Base-by-base conservation (phyloP, 495 filamentous ascomycete species). In the Penicillium herquei region DNA sequence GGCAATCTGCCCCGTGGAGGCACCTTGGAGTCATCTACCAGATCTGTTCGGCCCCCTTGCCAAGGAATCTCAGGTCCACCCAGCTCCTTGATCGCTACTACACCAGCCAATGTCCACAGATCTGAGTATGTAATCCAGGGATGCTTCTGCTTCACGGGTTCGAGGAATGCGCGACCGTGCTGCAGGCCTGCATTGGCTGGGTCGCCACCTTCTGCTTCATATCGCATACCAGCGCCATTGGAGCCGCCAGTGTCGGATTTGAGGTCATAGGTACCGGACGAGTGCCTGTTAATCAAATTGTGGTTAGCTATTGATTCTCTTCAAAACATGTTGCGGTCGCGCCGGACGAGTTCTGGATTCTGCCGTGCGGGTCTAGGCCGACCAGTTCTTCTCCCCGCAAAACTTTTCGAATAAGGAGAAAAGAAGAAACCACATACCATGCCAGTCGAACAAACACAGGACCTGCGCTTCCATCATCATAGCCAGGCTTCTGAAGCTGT, bases 101-200 rank as follows among this genome's bases (percentile, higher is more conserved):
- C 76, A 21, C 79, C 82, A 1, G 82, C 82, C 16, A 86, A 63
- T 17, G 84, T 85, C 83, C 83, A 86, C 6, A 86, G 73, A 57
- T 86, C 82, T 1, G 81, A 75, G 67, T 86, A 87, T 30, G 82
- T 85, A 65, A 86, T 81, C 84, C 83, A 86, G 6, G 78, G 76
- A 64, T 85, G 78, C 33, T 66, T 70, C 33, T 68, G 60, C 57
- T 86, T 87, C 26, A 85, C 65, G 3, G 82, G 79, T 55, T 85
- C 81, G 35, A 87, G 77, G 68, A 87, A 85, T 6, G 79, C 80
- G 11, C 82, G 82, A 18, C 82, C 82, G 64, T 85, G 78, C 56
- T 85, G 81, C 11, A 87, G 76, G 35, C 83, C 84, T 3, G 83
- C 82, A 68, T 86, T 86, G 37, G 83, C 78, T 1, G 84, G 83